Base-by-base conservation (phyloP, 495 filamentous ascomycete species). In the Aspergillus kassunensis region DNA sequence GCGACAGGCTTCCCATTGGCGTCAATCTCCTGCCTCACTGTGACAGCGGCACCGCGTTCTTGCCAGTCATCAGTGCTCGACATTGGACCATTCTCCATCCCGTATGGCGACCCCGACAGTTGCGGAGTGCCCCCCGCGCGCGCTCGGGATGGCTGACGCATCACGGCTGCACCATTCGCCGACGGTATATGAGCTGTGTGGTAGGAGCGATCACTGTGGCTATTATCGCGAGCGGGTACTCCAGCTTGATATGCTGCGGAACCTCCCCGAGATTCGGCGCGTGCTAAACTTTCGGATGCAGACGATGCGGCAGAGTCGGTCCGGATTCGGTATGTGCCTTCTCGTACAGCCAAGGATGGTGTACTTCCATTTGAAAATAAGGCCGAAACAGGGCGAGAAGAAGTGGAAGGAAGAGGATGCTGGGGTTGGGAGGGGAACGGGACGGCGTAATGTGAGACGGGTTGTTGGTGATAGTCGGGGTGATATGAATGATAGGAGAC, bases 11-110 rank as follows among this genome's bases (percentile, higher is more conserved):
- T 85, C 19, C 93, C 93, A 55, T 87, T 88, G 33, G 85, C 80
- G 71, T 97, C 95, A 12, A 76, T 63, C 66, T 96, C 92, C 65
- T 87, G 84, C 49, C 84, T 80, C 34, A 89, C 72, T 7, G 83
- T 80, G 10, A 93, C 81, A 1, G 93, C 89, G 4, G 93, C 93
- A 33, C 93, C 92, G 47, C 83, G 85, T 18, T 98, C 93, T 67
- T 96, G 87, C 93, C 93, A 97, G 40, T 97, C 92, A 49, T 96
- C 92, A 62, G 83, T 92, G 62, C 84, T 91, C 4, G 82, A 68
- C 21, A 80, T 63, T 5, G 81, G 79, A 3, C 82, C 84, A 40
- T 82, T 80, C 58, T 93, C 88, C 44, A 79, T 60, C 21, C 68
- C 75, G 58, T 89, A 86, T 20, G 80, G 76, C 6, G 73, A 66